Evolutionary conservation across 257 asterid genomes (phyloP).

Genomic region (Vinca minor): DNA sequence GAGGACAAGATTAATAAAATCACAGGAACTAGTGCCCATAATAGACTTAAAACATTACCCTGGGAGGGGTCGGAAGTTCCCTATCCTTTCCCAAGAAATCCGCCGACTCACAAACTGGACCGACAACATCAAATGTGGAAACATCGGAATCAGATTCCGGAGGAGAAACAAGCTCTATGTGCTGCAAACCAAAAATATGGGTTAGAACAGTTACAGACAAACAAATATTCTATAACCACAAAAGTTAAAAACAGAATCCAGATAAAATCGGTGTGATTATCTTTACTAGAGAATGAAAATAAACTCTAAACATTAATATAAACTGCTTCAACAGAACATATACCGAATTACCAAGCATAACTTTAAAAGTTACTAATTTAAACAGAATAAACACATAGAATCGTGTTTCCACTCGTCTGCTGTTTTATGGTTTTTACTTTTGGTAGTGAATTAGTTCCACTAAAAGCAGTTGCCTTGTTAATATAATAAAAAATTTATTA

Average conservation of each 20-base stretch:
- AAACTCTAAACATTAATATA: no score
- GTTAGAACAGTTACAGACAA: slow-evolving; percentile 5
- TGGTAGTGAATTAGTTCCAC: no score
- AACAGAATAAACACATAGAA: no score
- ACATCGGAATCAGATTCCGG: slow-evolving; percentile 42
- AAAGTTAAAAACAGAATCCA: background rate
- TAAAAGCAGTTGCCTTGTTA: no score
- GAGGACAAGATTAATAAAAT: slow-evolving; percentile 9
- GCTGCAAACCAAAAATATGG: slow-evolving; percentile 47
- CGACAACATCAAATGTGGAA: slow-evolving; percentile 81
- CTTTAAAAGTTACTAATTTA: no score
- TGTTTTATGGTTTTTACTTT: no score
- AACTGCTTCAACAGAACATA: no score
- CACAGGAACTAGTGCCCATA: background rate
- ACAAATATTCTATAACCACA: background rate
- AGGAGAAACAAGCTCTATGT: slow-evolving; percentile 89
- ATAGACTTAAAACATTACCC: slow-evolving; percentile 30
- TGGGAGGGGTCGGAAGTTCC: slow-evolving; percentile 71
- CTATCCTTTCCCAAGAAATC: slow-evolving; percentile 94
- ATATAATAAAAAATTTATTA: no score
- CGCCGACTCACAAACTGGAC: slow-evolving; percentile 94
- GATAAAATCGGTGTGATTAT: background rate
- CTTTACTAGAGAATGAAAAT: background rate
- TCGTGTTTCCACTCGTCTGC: no score
- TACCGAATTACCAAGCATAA: no score